Conservation (phyloP, 75 land plant species). For the Isoetes taiwanensis region DNA sequence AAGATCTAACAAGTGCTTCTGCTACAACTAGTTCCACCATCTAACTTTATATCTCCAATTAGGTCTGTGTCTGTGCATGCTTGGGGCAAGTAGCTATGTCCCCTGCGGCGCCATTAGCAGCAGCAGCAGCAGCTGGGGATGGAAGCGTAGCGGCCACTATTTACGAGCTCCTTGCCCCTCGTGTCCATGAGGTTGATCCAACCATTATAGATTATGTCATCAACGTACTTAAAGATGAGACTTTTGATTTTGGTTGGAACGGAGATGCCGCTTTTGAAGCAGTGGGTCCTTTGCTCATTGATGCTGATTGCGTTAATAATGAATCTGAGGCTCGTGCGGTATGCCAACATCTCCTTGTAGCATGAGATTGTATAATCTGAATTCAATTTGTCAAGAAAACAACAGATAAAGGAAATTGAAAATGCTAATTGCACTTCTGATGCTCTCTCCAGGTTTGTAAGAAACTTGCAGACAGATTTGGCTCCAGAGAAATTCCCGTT, state of each 20-base stretch:
- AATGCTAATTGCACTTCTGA: conserved; percentile 1
- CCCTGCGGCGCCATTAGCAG: too few species aligned
- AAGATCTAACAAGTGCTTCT: too few species aligned
- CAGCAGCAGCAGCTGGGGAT: conserved; percentile 19
- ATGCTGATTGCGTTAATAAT: conserved; percentile 58
- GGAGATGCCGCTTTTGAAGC: conserved; percentile 85
- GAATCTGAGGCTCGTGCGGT: conserved; percentile 55
- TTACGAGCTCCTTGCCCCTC: conserved; percentile 57
- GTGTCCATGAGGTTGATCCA: conserved; percentile 50
- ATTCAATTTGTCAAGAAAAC: too few species aligned
- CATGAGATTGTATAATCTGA: neutral
- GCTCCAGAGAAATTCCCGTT: conserved; percentile 37
- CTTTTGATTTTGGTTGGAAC: conserved; percentile 79
- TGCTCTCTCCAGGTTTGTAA: conserved; percentile 51
- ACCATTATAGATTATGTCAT: conserved; percentile 80
- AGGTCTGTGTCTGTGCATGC: too few species aligned
- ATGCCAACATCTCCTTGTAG: neutral
- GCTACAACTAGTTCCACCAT: too few species aligned
- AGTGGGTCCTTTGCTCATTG: conserved; percentile 75
- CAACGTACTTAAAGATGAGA: conserved; percentile 88
- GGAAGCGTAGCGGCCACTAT: conserved; percentile 47
- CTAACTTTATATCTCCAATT: too few species aligned
- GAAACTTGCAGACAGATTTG: conserved; percentile 66
- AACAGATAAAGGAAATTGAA: neutral
- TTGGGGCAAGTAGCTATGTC: too few species aligned